Conservation (phyloP, 192 early-diverging fungal genomes). For the Coemansia sp. region DNA sequence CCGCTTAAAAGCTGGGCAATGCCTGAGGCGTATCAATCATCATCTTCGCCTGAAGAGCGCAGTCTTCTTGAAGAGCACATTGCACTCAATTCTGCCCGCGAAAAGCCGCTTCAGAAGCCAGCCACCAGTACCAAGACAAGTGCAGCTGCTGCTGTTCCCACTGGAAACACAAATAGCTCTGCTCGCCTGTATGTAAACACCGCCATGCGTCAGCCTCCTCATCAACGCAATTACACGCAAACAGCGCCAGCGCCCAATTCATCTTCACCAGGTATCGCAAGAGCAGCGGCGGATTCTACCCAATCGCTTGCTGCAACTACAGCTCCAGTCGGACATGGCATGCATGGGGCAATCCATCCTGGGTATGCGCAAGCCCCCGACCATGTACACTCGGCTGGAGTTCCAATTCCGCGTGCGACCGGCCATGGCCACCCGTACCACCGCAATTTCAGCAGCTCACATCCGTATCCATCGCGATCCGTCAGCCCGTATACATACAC, state of each 20-base stretch:
- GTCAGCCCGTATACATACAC: neutral
- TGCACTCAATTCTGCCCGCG: neutral
- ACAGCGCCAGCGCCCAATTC: neutral
- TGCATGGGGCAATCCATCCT: neutral
- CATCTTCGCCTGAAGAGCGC: constrained; percentile 5
- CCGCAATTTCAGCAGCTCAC: neutral
- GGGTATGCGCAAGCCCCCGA: neutral
- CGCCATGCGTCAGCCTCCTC: neutral
- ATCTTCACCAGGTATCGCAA: neutral
- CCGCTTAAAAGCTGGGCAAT: neutral
- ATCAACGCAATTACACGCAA: neutral
- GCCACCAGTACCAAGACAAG: neutral
- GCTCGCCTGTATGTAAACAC: neutral
- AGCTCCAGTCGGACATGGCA: neutral
- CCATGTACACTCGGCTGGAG: neutral
- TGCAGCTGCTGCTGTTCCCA: neutral
- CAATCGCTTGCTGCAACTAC: neutral
- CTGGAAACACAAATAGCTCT: neutral
- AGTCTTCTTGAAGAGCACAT: constrained; percentile 8
- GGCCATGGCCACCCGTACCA: neutral
- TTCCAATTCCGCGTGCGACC: neutral
- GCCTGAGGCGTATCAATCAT: constrained; percentile 7
- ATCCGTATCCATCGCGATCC: neutral
- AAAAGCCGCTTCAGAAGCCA: neutral
- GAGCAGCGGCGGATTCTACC: neutral